Conservation (phyloP, 352 stramenopile genomes). For the Pythium inflatum region DNA sequence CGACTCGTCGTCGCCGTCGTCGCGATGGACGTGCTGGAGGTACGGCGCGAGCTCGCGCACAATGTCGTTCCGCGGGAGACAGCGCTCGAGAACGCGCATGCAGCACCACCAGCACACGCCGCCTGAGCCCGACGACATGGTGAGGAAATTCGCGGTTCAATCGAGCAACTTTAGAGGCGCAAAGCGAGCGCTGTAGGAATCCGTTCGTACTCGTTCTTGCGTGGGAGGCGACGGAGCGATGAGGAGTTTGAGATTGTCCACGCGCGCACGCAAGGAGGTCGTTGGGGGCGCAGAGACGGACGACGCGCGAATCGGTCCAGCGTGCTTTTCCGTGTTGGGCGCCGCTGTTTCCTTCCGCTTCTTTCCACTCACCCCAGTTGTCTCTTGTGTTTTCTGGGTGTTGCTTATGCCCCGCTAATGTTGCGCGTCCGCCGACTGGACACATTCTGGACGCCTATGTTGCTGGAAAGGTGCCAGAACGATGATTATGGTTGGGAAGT, state of each 20-base stretch:
- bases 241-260: neutral
- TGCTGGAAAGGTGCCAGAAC: no score
- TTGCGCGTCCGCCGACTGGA: neutral
- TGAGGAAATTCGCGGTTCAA: neutral
- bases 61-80: conserved; percentile 86
- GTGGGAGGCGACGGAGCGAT: neutral
- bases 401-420: neutral
- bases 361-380: conserved; percentile 7
- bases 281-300: neutral
- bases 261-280: neutral
- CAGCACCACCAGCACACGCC: conserved; percentile 89
- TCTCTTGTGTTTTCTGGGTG: neutral
- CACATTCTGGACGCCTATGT: no score
- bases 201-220: conserved; percentile 4
- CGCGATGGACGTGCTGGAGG: conserved; percentile 81
- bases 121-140: conserved; percentile 27
- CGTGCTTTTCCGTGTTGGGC: neutral
- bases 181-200: neutral
- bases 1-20: conserved; percentile 70
- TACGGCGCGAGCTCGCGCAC: conserved; percentile 86
- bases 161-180: neutral
- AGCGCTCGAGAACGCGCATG: conserved; percentile 87
- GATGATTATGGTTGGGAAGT: no score
- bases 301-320: neutral
- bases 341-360: conserved; percentile 11